These are phyloP conservation scores for Colletotrichum sp. DNA, from an alignment of 2,329 filamentous ascomycete species.

Conservation along the genomic window DNA sequence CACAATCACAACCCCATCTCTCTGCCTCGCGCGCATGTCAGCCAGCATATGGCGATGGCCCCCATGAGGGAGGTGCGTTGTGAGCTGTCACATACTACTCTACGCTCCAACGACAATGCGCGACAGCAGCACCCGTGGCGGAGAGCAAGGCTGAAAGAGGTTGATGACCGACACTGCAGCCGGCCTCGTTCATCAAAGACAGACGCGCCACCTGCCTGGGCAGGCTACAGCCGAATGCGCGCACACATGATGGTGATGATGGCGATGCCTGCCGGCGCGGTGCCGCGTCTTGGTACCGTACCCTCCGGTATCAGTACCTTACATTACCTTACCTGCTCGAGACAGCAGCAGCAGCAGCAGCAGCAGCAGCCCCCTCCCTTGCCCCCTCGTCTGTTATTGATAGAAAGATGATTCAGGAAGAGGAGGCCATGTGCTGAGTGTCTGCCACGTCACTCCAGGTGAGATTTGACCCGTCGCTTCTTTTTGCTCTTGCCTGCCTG, in stretches of 20 bases:
- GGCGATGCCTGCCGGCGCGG: background rate
- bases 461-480: slow-evolving; percentile 20
- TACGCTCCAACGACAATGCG: background rate
- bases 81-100: slow-evolving; percentile 15
- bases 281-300: background rate
- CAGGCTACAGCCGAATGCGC: background rate
- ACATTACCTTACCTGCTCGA: background rate
- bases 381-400: background rate
- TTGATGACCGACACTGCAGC: background rate
- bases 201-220: background rate
- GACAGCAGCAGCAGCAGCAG: background rate
- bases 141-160: background rate
- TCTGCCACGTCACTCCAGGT: slow-evolving; percentile 17
- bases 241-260: background rate
- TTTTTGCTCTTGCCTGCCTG: background rate
- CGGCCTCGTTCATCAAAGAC: background rate
- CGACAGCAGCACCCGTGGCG: background rate
- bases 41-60: slow-evolving; percentile 1
- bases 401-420: background rate
- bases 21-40: slow-evolving; percentile 6
- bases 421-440: background rate
- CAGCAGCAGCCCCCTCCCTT: background rate
- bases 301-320: slow-evolving; percentile 5
- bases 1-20: background rate
- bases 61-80: background rate